phyloP scores from a whole-genome alignment of 2,329 filamentous ascomycete genomes.

The Sclerotinia spermophila region DNA sequence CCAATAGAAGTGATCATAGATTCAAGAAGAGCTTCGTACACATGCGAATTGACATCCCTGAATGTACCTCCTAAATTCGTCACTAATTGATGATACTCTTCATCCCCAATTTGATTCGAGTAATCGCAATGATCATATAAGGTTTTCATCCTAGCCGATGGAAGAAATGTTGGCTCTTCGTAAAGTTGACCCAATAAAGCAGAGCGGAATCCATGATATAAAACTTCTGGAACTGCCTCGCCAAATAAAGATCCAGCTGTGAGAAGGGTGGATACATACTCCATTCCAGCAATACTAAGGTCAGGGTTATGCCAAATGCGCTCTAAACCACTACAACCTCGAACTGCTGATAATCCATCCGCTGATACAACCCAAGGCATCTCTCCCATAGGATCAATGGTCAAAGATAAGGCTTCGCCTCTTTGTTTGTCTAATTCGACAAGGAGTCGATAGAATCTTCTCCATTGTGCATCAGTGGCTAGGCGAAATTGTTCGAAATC shows the following conservation, averaged over 20 bases:
- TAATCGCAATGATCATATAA: conserved; percentile 80
- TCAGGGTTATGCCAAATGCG: conserved; percentile 65
- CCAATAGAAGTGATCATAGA: conserved; percentile 44
- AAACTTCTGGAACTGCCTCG: conserved; percentile 64
- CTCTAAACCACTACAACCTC: conserved; percentile 77
- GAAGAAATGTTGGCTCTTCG: conserved; percentile 65
- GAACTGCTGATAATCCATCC: conserved; percentile 74
- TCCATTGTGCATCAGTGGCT: conserved; percentile 80
- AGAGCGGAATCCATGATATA: conserved; percentile 63
- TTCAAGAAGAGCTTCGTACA: conserved; percentile 52
- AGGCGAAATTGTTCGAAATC: conserved; percentile 73
- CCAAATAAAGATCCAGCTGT: conserved; percentile 67
- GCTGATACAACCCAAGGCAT: conserved; percentile 83
- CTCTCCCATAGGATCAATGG: conserved; percentile 65
- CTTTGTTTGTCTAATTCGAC: conserved; percentile 82
- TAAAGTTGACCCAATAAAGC: conserved; percentile 71
- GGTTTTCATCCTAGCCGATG: conserved; percentile 69
- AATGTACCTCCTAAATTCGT: conserved; percentile 64
- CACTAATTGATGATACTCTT: conserved; percentile 69
- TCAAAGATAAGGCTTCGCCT: conserved; percentile 75
- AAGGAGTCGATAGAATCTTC: conserved; percentile 80
- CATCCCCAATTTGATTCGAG: conserved; percentile 74
- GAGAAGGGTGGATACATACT: conserved; percentile 59
- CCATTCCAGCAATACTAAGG: conserved; percentile 47
- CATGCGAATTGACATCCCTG: conserved; percentile 52